These are phyloP conservation scores for Mucor mucedo DNA, from an alignment of 371 early-diverging fungal genomes.

Conservation along the genomic window DNA sequence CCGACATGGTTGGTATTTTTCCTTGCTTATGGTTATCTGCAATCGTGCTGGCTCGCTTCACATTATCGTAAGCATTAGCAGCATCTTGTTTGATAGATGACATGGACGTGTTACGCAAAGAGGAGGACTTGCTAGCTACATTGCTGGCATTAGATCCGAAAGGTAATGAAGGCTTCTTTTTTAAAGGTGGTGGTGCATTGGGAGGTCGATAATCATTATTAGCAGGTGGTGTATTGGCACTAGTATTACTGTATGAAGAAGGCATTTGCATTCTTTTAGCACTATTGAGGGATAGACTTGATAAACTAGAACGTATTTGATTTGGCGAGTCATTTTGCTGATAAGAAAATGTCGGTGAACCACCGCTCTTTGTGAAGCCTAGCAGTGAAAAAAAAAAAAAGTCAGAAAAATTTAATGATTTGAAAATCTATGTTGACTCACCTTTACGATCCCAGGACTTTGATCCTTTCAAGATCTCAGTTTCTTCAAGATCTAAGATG, in stretches of 20 bases:
- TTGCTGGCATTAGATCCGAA: not conserved
- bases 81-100: not conserved
- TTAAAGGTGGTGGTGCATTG: not conserved
- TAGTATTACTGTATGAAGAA: too few species aligned
- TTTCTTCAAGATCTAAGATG: constrained; percentile 38
- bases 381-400: too few species aligned
- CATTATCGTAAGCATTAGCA: not conserved
- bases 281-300: too few species aligned
- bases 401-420: too few species aligned
- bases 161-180: constrained; percentile 1
- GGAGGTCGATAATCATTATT: not conserved
- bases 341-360: too few species aligned
- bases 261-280: too few species aligned
- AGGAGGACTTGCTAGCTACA: not conserved
- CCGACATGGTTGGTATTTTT: too few species aligned
- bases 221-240: not conserved
- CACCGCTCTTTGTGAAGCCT: too few species aligned
- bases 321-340: too few species aligned
- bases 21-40: too few species aligned
- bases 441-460: not conserved
- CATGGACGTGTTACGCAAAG: not conserved
- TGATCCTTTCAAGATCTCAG: constrained; percentile 24
- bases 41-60: too few species aligned
- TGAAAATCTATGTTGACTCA: not conserved
- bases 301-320: too few species aligned